Evolutionary conservation across 176 grass and related monocot genomes (phyloP), one percentile per base, ranked within the genome.

Genomic region (Alopecurus myosuroides): DNA sequence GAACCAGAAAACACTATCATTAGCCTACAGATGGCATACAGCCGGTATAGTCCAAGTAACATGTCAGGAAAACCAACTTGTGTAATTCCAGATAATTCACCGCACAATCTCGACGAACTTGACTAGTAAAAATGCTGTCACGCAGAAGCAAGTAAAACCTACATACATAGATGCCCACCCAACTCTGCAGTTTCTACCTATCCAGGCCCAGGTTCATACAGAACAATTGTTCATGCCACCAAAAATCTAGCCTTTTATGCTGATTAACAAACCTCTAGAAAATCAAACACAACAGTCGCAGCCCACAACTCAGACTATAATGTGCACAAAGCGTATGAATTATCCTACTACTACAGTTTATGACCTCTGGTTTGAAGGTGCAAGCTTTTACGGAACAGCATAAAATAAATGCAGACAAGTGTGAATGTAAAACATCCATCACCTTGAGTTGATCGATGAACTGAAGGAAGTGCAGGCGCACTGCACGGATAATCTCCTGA

Each of bases 371-470:
- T 44, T 44, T 45, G 44, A 45, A 11, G 3, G 12, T 45, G 12
- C 41, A 44, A 44, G 41, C 41, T 44, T 42, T 42, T 45, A 45
- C 10, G 42, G 42, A 45, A 45, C 42, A 12, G 11, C 13, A 11
- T 12, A 45, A 45, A 45, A 12, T 9, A 45, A 13, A 45, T 45
- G 44, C 12, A 45, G 44, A 45, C 14, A 45, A 45, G 44, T 2
- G 12, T 11, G 44, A 14, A 3, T 13, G 44, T 45, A 14, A 45
- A 39, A 88, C 44, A 81, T 6, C 11, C 66, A 56, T 46, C 71
- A 97, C 94, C 94, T 94, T 94, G 44, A 94, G 85, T 48, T 94
- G 85, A 15, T 90, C 81, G 19, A 94, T 90, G 28, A 97, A 90
- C 17, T 28, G 68, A 51, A 85, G 72, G 5, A 94, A 97, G 56